Conservation (phyloP, 1,284 basidiomycete species). For the Pisolithus thermaeus region DNA sequence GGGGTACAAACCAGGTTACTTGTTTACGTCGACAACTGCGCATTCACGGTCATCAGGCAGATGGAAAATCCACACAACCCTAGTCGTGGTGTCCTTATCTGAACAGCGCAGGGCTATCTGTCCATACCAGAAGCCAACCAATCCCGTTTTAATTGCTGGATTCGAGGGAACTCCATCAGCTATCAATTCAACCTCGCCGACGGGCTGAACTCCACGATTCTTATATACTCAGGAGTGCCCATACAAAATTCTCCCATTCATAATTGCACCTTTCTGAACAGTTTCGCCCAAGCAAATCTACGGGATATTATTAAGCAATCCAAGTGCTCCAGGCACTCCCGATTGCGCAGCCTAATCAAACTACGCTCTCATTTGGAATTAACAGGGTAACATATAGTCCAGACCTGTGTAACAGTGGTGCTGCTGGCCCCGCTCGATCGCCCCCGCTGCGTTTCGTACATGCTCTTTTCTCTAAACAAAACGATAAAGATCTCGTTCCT, state of each 20-base stretch:
- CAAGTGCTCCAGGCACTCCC: constrained; percentile 18
- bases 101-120: no score
- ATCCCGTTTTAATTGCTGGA: constrained; percentile 19
- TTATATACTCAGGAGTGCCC: constrained; percentile 32
- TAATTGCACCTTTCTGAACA: constrained; percentile 8
- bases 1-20: no score
- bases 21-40: no score
- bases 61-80: no score
- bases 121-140: no score
- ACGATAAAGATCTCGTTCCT: constrained; percentile 28
- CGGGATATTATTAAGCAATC: constrained; percentile 19
- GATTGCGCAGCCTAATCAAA: constrained; percentile 14
- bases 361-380: constrained; percentile 14
- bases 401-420: constrained; percentile 40
- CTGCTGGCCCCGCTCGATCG: constrained; percentile 23
- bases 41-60: no score
- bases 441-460: constrained; percentile 37
- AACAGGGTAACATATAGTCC: constrained; percentile 29
- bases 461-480: constrained; percentile 29
- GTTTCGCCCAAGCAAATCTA: constrained; percentile 26
- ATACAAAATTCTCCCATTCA: constrained; percentile 25
- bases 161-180: constrained; percentile 16
- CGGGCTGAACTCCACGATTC: constrained; percentile 25
- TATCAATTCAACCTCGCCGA: background rate
- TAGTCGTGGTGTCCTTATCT: no score